Conservation (phyloP, 768 basidiomycete genomes). For the Mycena vulgaris region DNA sequence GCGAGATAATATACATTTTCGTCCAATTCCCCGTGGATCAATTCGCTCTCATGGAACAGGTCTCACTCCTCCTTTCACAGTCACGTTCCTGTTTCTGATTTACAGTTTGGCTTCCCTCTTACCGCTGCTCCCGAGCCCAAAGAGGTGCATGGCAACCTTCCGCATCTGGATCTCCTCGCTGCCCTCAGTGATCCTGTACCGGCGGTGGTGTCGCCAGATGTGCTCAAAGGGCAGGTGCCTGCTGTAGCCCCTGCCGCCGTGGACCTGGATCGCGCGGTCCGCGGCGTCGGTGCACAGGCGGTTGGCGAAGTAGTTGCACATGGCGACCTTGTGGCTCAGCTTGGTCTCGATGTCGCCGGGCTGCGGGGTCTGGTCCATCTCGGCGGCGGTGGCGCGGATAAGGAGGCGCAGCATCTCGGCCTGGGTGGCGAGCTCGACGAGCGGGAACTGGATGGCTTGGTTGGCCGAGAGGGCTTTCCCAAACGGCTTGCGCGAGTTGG, state of each 20-base stretch:
- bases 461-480: constrained; percentile 30
- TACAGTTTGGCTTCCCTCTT: constrained; percentile 21
- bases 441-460: constrained; percentile 33
- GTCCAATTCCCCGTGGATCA: background rate
- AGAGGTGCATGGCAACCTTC: constrained; percentile 25
- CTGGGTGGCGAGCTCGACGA: constrained; percentile 32
- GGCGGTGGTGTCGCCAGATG: constrained; percentile 31
- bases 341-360: constrained; percentile 27
- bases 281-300: constrained; percentile 31
- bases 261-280: constrained; percentile 33
- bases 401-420: constrained; percentile 33
- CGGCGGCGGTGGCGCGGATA: constrained; percentile 27
- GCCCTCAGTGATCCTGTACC: constrained; percentile 34
- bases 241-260: constrained; percentile 31
- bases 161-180: constrained; percentile 34
- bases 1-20: background rate
- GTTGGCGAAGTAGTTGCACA: constrained; percentile 34
- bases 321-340: constrained; percentile 29
- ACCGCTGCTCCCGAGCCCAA: constrained; percentile 17
- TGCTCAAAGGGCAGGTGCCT: constrained; percentile 24
- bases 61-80: background rate
- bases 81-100: constrained; percentile 14
- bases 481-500: constrained; percentile 25
- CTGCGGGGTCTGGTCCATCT: constrained; percentile 27
- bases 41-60: constrained; percentile 9